Conservation (phyloP, 805 yeast species). For the Yamadazyma nakazawae region DNA sequence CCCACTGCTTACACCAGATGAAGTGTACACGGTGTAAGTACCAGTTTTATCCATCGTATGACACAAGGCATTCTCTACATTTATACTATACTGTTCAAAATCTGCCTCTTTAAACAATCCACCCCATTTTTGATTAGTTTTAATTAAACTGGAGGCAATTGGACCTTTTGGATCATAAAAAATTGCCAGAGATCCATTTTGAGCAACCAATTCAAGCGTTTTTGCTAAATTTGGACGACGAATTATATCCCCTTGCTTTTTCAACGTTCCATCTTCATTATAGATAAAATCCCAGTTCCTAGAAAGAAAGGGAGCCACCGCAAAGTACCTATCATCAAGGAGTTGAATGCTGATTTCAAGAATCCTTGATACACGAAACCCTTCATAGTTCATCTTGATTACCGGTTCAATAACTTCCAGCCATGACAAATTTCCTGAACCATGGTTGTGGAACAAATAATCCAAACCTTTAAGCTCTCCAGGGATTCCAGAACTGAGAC, state of each 20-base stretch:
- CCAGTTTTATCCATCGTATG: slow-evolving; percentile 15
- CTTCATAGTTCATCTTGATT: slow-evolving; percentile 56
- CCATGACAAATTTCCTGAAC: slow-evolving; percentile 75
- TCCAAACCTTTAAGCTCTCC: slow-evolving; percentile 89
- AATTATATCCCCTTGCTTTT: slow-evolving; percentile 57
- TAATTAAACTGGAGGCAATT: slow-evolving; percentile 59
- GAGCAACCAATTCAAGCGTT: slow-evolving; percentile 66
- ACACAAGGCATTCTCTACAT: slow-evolving; percentile 43
- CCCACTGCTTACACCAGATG: slow-evolving; percentile 80
- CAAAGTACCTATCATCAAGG: slow-evolving; percentile 24
- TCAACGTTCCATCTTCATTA: slow-evolving; percentile 25
- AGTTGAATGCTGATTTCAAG: slow-evolving; percentile 34
- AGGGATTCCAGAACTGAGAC: slow-evolving; percentile 85
- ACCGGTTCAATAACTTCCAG: slow-evolving; percentile 72
- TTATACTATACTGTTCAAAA: slow-evolving; percentile 57
- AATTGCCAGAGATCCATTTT: slow-evolving; percentile 70
- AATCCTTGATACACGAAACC: slow-evolving; percentile 46
- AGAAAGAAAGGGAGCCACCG: slow-evolving; percentile 23
- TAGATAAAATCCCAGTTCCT: slow-evolving; percentile 59
- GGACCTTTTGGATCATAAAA: slow-evolving; percentile 84
- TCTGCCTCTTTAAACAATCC: slow-evolving; percentile 71
- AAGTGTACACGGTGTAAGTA: slow-evolving; percentile 33
- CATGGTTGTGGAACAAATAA: slow-evolving; percentile 54
- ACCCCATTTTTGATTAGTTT: slow-evolving; percentile 48
- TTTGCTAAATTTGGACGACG: slow-evolving; percentile 59